Evolutionary conservation across 805 yeast genomes (phyloP), one percentile per base, ranked within the genome.

Genomic region (Barnettozyma pratensis): DNA sequence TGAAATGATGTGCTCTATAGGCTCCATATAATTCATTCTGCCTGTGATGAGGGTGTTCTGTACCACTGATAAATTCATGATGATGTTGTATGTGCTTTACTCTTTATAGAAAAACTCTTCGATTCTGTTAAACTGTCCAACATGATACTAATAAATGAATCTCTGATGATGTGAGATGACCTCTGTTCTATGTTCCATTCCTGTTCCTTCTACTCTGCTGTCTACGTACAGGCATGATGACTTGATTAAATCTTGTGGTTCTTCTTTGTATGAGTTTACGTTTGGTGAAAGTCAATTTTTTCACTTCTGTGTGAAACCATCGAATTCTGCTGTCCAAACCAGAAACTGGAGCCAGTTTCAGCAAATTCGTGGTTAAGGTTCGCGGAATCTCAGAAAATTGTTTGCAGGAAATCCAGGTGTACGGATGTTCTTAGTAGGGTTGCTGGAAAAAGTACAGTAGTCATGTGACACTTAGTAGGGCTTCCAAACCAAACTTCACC

Each of bases 141-240:
- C 19, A 19, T 19, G 19, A 19, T 19, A 19, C 19, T 19, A 19
- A 19, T 19, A 19, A 19, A 19, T 19, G 19, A 3, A 19, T 31
- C 34, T 31, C 34, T 31, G 11, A 31, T 31, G 34, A 31, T 31
- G 11, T 31, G 34, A 8, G 8, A 8, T 8, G 11, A 3, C 30
- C 41, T 26, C 30, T 26, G 30, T 9, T 38, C 30, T 19, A 19
- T 19, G 19, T 19, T 19, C 46, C 31, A 31, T 26, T 27, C 37
- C 37, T 27, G 31, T 38, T 7, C 8, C 38, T 27, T 29, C 4
- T 31, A 2, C 12, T 36, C 11, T 6, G 27, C 4, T 9, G 40
- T 25, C 34, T 62, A 69, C 73, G 68, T 69, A 69, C 73, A 62
- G 73, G 71, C 73, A 69, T 69, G 62, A 62, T 66, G 60, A 60